Evolutionary conservation across 2,329 filamentous ascomycete genomes (phyloP), one percentile per base, ranked within the genome.

Genomic region (Epichloe glyceriae): DNA sequence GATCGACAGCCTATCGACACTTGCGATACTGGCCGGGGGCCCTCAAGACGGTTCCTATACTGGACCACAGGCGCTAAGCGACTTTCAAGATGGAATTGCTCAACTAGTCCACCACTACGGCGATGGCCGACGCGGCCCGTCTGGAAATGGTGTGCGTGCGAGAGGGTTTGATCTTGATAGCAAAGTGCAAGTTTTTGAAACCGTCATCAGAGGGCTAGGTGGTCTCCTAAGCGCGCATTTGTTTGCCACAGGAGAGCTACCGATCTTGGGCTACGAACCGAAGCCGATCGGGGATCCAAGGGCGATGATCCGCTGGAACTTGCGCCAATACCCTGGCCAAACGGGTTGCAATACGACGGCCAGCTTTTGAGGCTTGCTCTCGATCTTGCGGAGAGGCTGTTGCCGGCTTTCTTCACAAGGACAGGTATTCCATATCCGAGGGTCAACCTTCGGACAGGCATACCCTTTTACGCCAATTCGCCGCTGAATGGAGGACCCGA

Each of bases 151-250:
- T 3, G 73, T 77, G 52, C 76, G 88, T 56, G 82, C 83, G 3
- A 78, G 82, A 50, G 93, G 89, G 0, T 98, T 98, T 61, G 88
- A 98, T 66, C 73, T 95, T 40, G 91, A 98, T 67, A 95, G 90
- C 71, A 98, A 97, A 68, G 93, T 98, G 2, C 91, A 98, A 69
- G 88, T 98, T 39, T 98, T 98, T 62, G 93, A 98, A 71, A 97
- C 91, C 0, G 91, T 95, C 37, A 98, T 98, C 58, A 79, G 93
- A 52, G 93, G 91, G 15, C 79, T 95, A 44, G 93, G 93, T 14
- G 93, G 93, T 0, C 72, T 98, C 51, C 70, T 98, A 56, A 96
- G 90, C 61, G 89, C 91, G 2, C 93, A 98, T 69, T 71, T 96
- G 41, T 98, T 98, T 65, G 91, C 93, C 12, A 75, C 89, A 20